A percentile compares a stretch with the other conserved stretches of the same genome.
phyloP scores from a whole-genome alignment of 129 eudicot genomes.

The Flaveria linearis region DNA sequence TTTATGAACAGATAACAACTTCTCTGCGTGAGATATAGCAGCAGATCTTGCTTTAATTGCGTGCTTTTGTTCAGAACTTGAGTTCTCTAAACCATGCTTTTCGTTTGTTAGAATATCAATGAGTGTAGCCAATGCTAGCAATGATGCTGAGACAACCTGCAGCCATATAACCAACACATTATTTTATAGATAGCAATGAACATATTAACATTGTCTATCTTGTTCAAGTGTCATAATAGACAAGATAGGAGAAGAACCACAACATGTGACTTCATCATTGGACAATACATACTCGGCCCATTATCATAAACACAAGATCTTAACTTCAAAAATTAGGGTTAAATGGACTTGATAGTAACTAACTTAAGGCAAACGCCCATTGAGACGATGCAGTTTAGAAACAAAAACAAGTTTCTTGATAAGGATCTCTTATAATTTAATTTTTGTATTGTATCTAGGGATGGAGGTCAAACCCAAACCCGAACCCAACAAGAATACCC shows the following conservation, averaged over 20 bases:
- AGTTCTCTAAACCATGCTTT: slow-evolving; percentile 44
- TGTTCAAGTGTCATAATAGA: slow-evolving; percentile 8
- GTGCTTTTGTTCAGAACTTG: slow-evolving; percentile 53
- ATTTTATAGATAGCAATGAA: not conserved
- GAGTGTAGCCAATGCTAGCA: slow-evolving; percentile 78
- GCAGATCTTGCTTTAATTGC: slow-evolving; percentile 61
- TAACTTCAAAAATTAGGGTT: not conserved
- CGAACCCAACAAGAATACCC: no score
- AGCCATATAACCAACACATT: slow-evolving; percentile 16
- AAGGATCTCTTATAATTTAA: not conserved
- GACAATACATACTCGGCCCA: not conserved
- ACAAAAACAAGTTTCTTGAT: not conserved
- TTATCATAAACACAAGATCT: not conserved
- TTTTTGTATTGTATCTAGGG: not conserved
- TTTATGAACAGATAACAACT: slow-evolving; percentile 58
- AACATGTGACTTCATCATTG: not conserved
- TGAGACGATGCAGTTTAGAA: not conserved
- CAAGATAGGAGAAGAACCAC: not conserved
- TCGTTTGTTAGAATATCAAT: slow-evolving; percentile 57
- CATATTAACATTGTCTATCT: not conserved
- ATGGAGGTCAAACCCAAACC: no score
- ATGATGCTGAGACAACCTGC: slow-evolving; percentile 88
- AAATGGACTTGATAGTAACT: not conserved
- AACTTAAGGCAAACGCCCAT: not conserved
- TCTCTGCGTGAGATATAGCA: slow-evolving; percentile 63